Evolutionary conservation across 2,329 filamentous ascomycete genomes (phyloP).

Genomic region (Penicillium sp.): DNA sequence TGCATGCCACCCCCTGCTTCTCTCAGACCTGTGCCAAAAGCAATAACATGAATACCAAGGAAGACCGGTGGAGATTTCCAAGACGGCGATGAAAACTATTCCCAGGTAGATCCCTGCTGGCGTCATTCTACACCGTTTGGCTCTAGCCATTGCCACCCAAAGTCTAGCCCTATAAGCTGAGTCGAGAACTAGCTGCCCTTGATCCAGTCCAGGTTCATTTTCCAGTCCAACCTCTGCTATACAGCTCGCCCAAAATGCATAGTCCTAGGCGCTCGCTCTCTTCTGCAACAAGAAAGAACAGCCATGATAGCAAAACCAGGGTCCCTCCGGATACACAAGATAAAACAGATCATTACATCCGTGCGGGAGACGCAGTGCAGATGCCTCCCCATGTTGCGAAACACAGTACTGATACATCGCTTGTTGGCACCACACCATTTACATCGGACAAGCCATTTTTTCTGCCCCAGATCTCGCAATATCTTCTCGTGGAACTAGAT

Average conservation of each 20-base stretch:
- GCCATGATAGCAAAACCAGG: neutral
- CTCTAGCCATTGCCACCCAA: neutral
- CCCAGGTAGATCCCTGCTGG: conserved; percentile 5
- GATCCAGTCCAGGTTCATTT: neutral
- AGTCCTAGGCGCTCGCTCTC: neutral
- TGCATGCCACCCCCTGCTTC: neutral
- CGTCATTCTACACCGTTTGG: neutral
- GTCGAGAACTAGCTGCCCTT: neutral
- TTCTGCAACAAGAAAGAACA: conserved; percentile 4
- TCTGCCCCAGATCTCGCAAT: neutral
- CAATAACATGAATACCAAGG: conserved; percentile 8
- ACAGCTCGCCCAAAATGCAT: neutral
- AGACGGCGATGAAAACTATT: conserved; percentile 2
- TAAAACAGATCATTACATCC: neutral
- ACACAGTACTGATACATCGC: neutral
- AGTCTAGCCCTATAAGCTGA: conserved; percentile 3
- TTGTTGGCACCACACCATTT: neutral
- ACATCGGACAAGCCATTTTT: neutral
- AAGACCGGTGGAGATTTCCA: conserved; percentile 4
- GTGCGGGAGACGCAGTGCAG: neutral
- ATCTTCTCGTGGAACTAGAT: conserved; percentile 19
- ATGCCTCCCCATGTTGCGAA: neutral
- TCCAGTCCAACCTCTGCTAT: neutral
- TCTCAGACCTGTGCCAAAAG: neutral
- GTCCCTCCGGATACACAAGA: neutral